These are phyloP conservation scores for Wilcoxina mikolae DNA, from an alignment of 495 filamentous ascomycete genomes.

Conservation along the genomic window DNA sequence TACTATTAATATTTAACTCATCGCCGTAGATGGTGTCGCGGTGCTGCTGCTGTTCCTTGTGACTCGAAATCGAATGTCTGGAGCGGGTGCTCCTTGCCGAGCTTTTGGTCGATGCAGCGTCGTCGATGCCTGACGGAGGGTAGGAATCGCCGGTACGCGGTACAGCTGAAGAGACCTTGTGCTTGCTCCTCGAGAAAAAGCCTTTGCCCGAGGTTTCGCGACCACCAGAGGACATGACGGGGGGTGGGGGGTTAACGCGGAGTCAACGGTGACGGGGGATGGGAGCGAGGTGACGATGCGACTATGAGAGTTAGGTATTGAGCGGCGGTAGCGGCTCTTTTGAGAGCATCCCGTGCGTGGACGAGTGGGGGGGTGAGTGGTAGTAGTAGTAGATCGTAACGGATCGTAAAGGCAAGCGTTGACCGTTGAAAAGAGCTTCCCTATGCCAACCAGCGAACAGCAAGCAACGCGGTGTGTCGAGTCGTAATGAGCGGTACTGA, in stretches of 20 bases:
- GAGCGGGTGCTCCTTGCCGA: conserved; percentile 12
- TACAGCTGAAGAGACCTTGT: conserved; percentile 20
- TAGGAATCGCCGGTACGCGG: conserved; percentile 12
- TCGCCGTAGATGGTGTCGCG: not conserved
- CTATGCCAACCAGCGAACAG: too few relatives aligned
- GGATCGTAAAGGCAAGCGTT: not conserved
- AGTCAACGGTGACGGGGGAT: not conserved
- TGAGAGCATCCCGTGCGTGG: conserved; percentile 4
- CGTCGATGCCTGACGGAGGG: conserved; percentile 7
- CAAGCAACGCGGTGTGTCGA: too few relatives aligned
- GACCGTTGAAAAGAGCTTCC: too few relatives aligned
- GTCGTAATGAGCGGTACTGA: too few relatives aligned
- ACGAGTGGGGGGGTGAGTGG: not conserved
- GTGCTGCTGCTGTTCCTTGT: not conserved
- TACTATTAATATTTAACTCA: conserved; percentile 42
- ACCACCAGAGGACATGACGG: conserved; percentile 11
- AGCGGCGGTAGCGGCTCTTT: conserved; percentile 7
- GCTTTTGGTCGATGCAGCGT: conserved; percentile 15
- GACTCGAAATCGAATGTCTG: conserved; percentile 21
- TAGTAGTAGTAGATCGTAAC: not conserved
- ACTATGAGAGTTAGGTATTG: not conserved
- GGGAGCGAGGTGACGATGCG: not conserved
- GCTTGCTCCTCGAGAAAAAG: conserved; percentile 27
- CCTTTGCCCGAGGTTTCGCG: conserved; percentile 16
- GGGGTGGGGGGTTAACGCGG: not conserved